Evolutionary conservation across 768 basidiomycete species (phyloP), one percentile per base, ranked within the genome.

Genomic region (Tricholoma hemisulphureum): DNA sequence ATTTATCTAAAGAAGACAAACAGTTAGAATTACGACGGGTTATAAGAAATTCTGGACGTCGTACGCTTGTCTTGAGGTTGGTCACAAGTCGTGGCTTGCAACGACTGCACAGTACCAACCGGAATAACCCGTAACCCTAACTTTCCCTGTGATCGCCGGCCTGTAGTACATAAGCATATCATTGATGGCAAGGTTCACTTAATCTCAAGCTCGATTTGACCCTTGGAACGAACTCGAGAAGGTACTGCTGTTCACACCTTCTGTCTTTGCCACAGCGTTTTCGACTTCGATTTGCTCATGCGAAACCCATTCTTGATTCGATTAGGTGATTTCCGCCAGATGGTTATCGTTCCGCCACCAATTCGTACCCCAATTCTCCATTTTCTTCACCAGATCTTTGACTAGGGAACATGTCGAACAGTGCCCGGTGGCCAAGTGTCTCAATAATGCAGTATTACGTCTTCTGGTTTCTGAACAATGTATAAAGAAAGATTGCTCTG

Each of bases 1-100:
- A 89, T 91, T 66, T 69, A 73, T 76, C 76, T 79, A 66, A 79
- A 81, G 84, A 63, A 14, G 45, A 51, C 62, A 50, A 56, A 21
- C 52, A 1, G 46, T 61, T n/a, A 49, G 34, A 20, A 29, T 49
- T n/a, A 18, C 10, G 16, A 6, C 29, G 56, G n/a, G 43, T 18
- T 10, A 10, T 49, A n/a, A 28, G 14, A 10, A 18, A 18, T 6
- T 28, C 18, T n/a, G 16, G 16, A 49, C 16, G 52, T 61, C 75
- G 46, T 77, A 79, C 77, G 75, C 74, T 74, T 70, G 73, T 75
- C 76, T 78, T 77, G 76, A 76, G 71, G 75, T 75, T 53, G 59
- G 29, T 31, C 67, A 65, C 61, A 52, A 45, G 49, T 58, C n/a
- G 79, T 78, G 77, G 77, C 79, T 80, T 73, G 68, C 21, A 51